Base-by-base conservation (phyloP, 2,329 filamentous ascomycete genomes). In the Metarhizium robertsii region DNA sequence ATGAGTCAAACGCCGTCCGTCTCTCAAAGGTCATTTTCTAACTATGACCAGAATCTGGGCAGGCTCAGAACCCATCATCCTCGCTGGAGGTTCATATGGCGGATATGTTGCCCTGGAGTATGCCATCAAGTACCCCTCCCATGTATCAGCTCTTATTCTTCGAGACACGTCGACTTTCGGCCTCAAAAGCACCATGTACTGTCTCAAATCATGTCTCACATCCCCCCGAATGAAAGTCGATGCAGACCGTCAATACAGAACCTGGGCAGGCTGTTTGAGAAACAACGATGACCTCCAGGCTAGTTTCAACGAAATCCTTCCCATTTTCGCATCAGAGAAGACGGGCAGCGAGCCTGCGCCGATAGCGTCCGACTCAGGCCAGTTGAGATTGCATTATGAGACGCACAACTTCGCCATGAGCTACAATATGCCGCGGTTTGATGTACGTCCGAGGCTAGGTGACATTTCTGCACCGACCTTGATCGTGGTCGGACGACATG, bases 81-180 rank as follows among this genome's bases (percentile, higher is more conserved):
- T 65, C 2, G 62, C 62, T 2, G 64, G 60, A 14, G 60, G 60
- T 13, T 65, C 62, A 2, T 66, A 64, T 34, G 62, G 63, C 8
- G 64, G 60, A 11, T 60, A 58, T 25, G 20, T 66, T 11, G 60
- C 61, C 1, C 42, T 64, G 11, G 57, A 58, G 13, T 65, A 65
- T 43, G 62, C 61, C 50, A 53, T 65, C n/a, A 53, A 50, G 4
- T 58, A 60, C 51, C 60, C 60, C 3, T 49, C 53, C 4, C 57
- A 57, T 7, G 54, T 64, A 8, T 59, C 58, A 5, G 64, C 57
- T 4, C 53, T 65, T 10, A 59, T 63, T 14, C 55, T 66, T 5
- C 55, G 60, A 18, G 60, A 61, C 18, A 60, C 60, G 1, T 64
- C 60, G 62, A 60, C 61, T 2, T 62, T 43, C 40, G 64, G 62